A percentile compares a stretch with the other conserved stretches of the same genome.
phyloP scores from a whole-genome alignment of 768 basidiomycete genomes.

The Candolleomyces eurysporus region DNA sequence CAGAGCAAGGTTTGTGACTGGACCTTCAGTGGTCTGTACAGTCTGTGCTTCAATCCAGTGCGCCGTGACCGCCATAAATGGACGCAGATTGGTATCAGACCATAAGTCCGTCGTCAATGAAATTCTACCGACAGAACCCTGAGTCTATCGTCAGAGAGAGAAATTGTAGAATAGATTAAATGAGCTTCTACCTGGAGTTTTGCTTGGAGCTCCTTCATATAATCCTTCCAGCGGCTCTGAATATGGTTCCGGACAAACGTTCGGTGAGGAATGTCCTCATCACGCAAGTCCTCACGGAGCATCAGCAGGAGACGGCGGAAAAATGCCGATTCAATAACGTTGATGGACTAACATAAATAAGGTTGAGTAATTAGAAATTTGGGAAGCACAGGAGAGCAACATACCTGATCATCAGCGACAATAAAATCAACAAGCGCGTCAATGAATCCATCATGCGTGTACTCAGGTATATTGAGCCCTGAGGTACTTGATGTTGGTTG shows the following conservation, averaged over 20 bases:
- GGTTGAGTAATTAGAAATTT: background rate
- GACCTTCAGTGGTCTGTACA: constrained; percentile 8
- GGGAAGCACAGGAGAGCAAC: constrained; percentile 1
- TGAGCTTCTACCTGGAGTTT: constrained; percentile 26
- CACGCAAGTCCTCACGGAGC: constrained; percentile 17
- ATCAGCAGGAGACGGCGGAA: constrained; percentile 30
- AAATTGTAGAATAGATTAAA: too few relatives aligned
- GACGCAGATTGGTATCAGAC: constrained; percentile 20
- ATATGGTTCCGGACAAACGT: constrained; percentile 27
- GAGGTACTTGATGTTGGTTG: too few relatives aligned
- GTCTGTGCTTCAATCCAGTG: constrained; percentile 20
- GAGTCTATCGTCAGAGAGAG: background rate
- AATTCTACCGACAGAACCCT: constrained; percentile 27
- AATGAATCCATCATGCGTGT: constrained; percentile 21
- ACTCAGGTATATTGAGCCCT: background rate
- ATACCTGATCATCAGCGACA: constrained; percentile 33
- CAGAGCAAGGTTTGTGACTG: constrained; percentile 18
- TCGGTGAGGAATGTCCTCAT: constrained; percentile 34
- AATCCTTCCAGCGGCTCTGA: constrained; percentile 18
- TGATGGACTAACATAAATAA: constrained; percentile 26
- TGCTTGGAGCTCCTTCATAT: constrained; percentile 16
- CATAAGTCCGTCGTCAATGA: constrained; percentile 36
- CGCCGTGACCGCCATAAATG: constrained; percentile 30
- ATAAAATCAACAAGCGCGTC: constrained; percentile 19
- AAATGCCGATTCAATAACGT: constrained; percentile 33